Evolutionary conservation across 441 rosid species (phyloP).

Genomic region (Lepidium campestre): DNA sequence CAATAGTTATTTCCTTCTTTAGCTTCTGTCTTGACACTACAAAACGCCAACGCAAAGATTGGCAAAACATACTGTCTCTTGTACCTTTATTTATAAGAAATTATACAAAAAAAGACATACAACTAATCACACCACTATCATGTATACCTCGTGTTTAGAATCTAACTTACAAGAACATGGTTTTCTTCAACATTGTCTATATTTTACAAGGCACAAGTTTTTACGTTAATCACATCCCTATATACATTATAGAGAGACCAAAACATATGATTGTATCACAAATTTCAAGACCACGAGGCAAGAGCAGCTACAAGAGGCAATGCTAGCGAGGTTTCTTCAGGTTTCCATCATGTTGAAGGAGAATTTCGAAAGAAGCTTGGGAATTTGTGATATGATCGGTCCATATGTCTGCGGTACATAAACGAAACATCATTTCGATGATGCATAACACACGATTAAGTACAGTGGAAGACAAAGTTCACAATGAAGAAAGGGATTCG

Average conservation of each 20-base stretch:
- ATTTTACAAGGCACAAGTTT: background rate
- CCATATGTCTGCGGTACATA: constrained; percentile 61
- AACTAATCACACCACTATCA: too few relatives aligned
- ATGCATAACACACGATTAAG: background rate
- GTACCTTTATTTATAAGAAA: background rate
- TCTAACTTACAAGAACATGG: background rate
- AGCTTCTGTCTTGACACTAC: background rate
- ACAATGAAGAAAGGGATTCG: background rate
- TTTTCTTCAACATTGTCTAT: background rate
- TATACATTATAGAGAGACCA: background rate
- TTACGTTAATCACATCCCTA: background rate
- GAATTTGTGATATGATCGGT: constrained; percentile 62
- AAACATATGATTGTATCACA: background rate
- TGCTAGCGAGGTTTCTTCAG: background rate
- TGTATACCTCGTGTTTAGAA: too few relatives aligned
- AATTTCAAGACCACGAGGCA: background rate
- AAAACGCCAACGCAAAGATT: too few relatives aligned
- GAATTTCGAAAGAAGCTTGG: constrained; percentile 70
- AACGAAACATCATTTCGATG: background rate
- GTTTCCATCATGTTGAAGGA: constrained; percentile 48
- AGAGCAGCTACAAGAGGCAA: background rate
- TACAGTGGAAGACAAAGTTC: background rate
- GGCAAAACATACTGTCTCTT: background rate
- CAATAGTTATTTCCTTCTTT: background rate
- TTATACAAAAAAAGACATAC: too few relatives aligned